Conservation (phyloP, 352 stramenopile species). For the Chrysophaeum taylorii region DNA sequence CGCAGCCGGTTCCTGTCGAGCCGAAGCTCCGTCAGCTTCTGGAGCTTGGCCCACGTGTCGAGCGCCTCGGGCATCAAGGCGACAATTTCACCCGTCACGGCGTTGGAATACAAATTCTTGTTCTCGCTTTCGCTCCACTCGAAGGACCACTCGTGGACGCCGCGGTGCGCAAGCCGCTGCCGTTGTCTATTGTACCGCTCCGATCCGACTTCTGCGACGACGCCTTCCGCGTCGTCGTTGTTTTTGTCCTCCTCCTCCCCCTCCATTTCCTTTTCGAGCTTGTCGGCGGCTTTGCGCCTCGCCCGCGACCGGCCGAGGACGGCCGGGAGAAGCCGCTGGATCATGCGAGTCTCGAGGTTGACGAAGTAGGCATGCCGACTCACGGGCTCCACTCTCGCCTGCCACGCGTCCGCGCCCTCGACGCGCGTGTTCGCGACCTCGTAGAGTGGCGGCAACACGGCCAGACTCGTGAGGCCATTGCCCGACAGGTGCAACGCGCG, state of each 20-base stretch:
- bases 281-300: slow-evolving; percentile 10
- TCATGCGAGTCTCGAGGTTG: neutral
- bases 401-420: neutral
- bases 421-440: neutral
- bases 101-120: slow-evolving; percentile 10
- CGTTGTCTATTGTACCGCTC: no score
- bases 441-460: slow-evolving; percentile 9
- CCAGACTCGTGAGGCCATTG: slow-evolving; percentile 20
- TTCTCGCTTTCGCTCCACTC: neutral
- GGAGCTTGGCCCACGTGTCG: slow-evolving; percentile 15
- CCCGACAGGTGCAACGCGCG: neutral
- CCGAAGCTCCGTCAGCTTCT: slow-evolving; percentile 6
- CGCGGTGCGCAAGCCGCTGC: neutral
- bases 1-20: slow-evolving; percentile 17
- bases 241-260: slow-evolving; percentile 8
- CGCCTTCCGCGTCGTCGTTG: slow-evolving; percentile 13
- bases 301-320: no score
- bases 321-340: neutral
- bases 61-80: slow-evolving; percentile 12
- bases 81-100: slow-evolving; percentile 5
- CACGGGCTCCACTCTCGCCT: neutral
- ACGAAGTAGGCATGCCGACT: neutral
- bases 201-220: no score
- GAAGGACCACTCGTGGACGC: slow-evolving; percentile 14
- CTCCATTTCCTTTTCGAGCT: neutral